Percentiles rank a stretch among this genome's conserved stretches.
Evolutionary conservation across 2,329 filamentous ascomycete genomes (phyloP).

Genomic region (Bipolaris gigantea): DNA sequence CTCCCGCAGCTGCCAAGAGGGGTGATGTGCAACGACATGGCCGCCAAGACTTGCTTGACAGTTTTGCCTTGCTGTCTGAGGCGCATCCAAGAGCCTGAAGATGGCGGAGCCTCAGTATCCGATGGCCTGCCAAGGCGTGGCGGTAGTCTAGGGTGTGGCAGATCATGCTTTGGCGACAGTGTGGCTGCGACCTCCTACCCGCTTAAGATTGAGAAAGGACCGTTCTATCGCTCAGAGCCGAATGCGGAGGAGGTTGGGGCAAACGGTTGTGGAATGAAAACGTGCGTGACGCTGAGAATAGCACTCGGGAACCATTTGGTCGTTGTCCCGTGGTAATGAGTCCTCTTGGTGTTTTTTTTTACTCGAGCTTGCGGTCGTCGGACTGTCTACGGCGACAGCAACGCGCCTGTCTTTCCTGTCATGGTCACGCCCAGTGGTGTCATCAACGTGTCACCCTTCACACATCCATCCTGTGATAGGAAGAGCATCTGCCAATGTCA

Average conservation of each 20-base stretch:
- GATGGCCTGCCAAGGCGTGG: slow-evolving; percentile 20
- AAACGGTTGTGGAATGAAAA: background rate
- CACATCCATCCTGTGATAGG: background rate
- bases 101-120: slow-evolving; percentile 22
- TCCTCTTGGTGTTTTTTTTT: no score
- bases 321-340: no score
- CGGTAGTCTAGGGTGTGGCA: slow-evolving; percentile 5
- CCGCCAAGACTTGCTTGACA: slow-evolving; percentile 35
- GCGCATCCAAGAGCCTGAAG: slow-evolving; percentile 19
- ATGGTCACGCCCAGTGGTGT: background rate
- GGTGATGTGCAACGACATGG: slow-evolving; percentile 25
- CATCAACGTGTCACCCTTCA: background rate
- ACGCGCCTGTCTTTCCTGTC: background rate
- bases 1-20: slow-evolving; percentile 33
- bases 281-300: background rate
- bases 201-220: background rate
- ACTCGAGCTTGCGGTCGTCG: no score
- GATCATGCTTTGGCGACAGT: slow-evolving; percentile 14
- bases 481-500: background rate
- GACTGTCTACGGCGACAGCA: background rate
- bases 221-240: slow-evolving; percentile 9
- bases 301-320: no score
- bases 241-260: background rate
- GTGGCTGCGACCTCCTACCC: slow-evolving; percentile 4
- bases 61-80: slow-evolving; percentile 21